These are phyloP conservation scores for Patellaria atrata DNA, from an alignment of 495 filamentous ascomycete species.

Conservation along the genomic window DNA sequence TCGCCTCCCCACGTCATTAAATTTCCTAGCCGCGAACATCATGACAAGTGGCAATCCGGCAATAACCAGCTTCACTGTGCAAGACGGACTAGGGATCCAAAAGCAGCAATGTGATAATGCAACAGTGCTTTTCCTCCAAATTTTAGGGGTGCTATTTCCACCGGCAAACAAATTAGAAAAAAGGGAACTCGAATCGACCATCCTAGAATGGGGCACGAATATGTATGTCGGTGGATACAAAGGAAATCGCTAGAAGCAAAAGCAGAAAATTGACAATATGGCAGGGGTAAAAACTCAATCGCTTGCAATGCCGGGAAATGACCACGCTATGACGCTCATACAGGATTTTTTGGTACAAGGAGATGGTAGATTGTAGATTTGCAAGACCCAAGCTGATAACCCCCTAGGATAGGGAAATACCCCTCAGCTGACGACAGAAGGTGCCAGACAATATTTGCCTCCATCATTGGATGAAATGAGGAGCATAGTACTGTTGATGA, in stretches of 20 bases:
- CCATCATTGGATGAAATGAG: background rate
- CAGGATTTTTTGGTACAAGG: conserved; percentile 21
- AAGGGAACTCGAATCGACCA: too few species aligned
- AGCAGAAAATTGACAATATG: conserved; percentile 13
- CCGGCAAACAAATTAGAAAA: conserved; percentile 3
- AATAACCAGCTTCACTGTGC: background rate
- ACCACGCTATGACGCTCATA: conserved; percentile 27
- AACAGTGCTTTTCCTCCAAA: conserved; percentile 11
- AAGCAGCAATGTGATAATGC: conserved; percentile 6
- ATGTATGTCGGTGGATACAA: conserved; percentile 13
- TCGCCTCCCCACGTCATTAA: too few species aligned
- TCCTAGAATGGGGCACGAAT: conserved; percentile 3
- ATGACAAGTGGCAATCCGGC: too few species aligned
- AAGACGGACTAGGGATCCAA: conserved; percentile 7
- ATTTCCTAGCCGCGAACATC: too few species aligned
- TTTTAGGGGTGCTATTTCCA: conserved; percentile 1
- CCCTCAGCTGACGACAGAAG: too few species aligned
- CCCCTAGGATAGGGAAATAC: too few species aligned
- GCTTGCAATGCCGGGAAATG: conserved; percentile 21
- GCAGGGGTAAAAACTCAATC: conserved; percentile 16
- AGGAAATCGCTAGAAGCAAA: conserved; percentile 18
- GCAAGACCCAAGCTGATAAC: too few species aligned
- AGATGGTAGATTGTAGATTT: conserved; percentile 3
- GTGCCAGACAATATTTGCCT: background rate
- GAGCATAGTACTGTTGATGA: conserved; percentile 10